phyloP scores from a whole-genome alignment of 2,329 filamentous ascomycete species.

The Sphaerostilbella broomeana region DNA sequence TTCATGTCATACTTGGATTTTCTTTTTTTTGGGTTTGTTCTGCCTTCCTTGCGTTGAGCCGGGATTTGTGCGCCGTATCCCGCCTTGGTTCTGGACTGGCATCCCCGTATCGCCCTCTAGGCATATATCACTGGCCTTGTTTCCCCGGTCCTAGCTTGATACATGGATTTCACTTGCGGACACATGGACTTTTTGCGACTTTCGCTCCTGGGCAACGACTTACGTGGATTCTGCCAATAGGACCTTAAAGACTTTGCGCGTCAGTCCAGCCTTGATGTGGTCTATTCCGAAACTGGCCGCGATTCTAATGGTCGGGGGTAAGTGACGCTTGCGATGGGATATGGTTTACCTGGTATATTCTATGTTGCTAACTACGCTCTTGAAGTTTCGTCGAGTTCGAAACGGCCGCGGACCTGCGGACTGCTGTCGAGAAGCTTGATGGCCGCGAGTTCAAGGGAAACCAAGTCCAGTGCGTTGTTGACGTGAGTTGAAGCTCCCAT shows the following conservation, averaged over 20 bases:
- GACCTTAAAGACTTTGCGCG: conserved; percentile 99
- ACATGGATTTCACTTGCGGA: conserved; percentile 30
- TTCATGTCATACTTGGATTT: conserved; percentile 26
- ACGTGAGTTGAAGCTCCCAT: conserved; percentile 54
- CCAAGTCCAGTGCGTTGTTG: conserved; percentile 76
- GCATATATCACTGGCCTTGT: conserved; percentile 8
- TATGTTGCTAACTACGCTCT: conserved; percentile 14
- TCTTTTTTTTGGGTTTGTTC: conserved; percentile 23
- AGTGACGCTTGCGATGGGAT: too few relatives aligned
- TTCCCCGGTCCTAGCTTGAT: conserved; percentile 31
- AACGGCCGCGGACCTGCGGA: conserved; percentile 79
- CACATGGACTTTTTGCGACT: conserved; percentile 26
- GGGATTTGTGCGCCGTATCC: conserved; percentile 16
- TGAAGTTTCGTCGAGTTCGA: conserved; percentile 95
- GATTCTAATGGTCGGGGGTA: conserved; percentile 90
- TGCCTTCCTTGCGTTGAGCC: conserved; percentile 17
- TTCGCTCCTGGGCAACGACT: conserved; percentile 58
- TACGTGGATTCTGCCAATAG: conserved; percentile 79
- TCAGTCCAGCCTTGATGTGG: conserved; percentile 92
- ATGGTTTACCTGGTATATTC: too few relatives aligned
- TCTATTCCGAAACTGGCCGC: conserved; percentile 93
- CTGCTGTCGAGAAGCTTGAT: conserved; percentile 92
- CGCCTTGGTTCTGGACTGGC: conserved; percentile 19
- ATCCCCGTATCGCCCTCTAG: conserved; percentile 19
- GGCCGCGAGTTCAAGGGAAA: conserved; percentile 87